Base-by-base conservation (phyloP, 106 monocot species). In the Narthecium ossifragum region DNA sequence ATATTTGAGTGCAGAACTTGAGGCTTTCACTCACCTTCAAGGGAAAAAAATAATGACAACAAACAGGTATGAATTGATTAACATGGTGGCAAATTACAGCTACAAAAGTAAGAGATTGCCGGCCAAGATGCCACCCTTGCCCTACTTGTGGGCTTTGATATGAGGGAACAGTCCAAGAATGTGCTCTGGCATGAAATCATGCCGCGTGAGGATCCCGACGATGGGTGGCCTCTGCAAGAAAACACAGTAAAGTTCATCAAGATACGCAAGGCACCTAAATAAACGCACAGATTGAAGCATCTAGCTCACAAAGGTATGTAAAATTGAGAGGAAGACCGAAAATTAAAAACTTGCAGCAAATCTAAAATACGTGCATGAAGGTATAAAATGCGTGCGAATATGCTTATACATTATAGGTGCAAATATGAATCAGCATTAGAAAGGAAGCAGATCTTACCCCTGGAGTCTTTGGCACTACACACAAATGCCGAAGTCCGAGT, bases 121-220 rank as follows among this genome's bases (percentile, higher is more conserved):
- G n/a, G n/a, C n/a, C n/a, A n/a, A n/a, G n/a, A n/a, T n/a, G n/a
- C n/a, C n/a, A n/a, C n/a, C 36, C 36, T 57, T 38, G 26, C 23
- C 26, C 55, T 67, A 62, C 39, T 76, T 78, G 59, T 73, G 70
- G 27, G 60, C 51, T 31, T 78, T 71, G 55, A 92, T 51, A 71
- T 81, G 75, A 53, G 88, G 92, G 46, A 76, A 92, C 11, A 90
- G 68, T 31, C 73, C 76, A n/a, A 81, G 70, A 28, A 90, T 74
- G 67, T 90, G 96, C 70, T 96, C 96, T 0, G 75, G 83, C 78
- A 77, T 79, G 71, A 96, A 86, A 65, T 96, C 96, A 58, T 96
- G 96, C 62, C 96, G 79, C 25, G 96, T 96, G 45, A 96, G 59
- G 51, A 96, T 84, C 18, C 91, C 91, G 6, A 83, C 82, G 28